These are phyloP conservation scores for Dujonia santamariae DNA, from an alignment of 1,139 yeast genomes.

Conservation along the genomic window DNA sequence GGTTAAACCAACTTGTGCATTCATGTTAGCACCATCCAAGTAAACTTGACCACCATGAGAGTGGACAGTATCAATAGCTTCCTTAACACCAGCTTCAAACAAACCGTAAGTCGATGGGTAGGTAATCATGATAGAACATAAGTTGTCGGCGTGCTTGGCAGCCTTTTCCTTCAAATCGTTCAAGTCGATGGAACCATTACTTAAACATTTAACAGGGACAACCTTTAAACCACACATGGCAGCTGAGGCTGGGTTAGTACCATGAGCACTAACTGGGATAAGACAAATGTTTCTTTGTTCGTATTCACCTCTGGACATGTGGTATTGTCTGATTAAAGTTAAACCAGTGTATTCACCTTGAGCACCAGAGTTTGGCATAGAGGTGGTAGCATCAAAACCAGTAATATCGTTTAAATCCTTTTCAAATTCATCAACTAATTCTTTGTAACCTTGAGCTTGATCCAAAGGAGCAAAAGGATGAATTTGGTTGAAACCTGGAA, in stretches of 20 bases:
- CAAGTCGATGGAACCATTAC: conserved; percentile 83
- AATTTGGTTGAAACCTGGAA: conserved; percentile 85
- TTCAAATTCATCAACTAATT: conserved; percentile 73
- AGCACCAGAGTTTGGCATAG: conserved; percentile 98
- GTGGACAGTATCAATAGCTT: conserved; percentile 84
- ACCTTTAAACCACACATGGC: conserved; percentile 96
- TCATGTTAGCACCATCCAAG: conserved; percentile 98
- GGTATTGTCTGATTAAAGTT: conserved; percentile 78
- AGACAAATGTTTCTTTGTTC: conserved; percentile 78
- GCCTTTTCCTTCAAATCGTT: conserved; percentile 75
- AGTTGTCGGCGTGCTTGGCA: conserved; percentile 57
- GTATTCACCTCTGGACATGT: conserved; percentile 65
- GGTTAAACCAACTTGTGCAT: conserved; percentile 96
- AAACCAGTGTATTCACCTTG: conserved; percentile 97
- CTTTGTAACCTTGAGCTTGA: conserved; percentile 83
- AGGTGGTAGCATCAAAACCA: conserved; percentile 89
- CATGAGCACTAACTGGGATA: conserved; percentile 97
- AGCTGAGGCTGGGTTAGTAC: conserved; percentile 98
- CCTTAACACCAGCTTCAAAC: conserved; percentile 86
- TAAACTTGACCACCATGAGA: conserved; percentile 90
- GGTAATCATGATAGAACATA: conserved; percentile 94
- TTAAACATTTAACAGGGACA: conserved; percentile 82
- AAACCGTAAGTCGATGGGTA: conserved; percentile 97
- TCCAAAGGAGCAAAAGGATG: conserved; percentile 92
- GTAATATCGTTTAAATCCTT: conserved; percentile 87